Conservation (phyloP, 1,139 yeast species). For the Scheffersomyces quercinus region DNA sequence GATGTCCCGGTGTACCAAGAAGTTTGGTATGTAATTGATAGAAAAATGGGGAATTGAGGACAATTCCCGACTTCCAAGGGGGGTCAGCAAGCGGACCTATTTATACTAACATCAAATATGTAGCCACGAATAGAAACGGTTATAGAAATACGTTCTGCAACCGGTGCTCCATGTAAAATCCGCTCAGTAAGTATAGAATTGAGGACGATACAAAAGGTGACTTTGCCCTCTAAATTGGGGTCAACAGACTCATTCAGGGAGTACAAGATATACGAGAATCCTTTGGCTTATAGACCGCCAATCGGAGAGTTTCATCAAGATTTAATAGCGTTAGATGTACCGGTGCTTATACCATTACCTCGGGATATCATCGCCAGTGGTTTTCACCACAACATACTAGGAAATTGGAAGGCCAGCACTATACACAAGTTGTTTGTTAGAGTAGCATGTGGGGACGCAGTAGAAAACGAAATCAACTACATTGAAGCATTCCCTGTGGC, state of each 20-base stretch:
- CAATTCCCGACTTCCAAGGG: background rate
- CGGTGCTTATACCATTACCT: conserved; percentile 59
- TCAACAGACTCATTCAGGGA: conserved; percentile 40
- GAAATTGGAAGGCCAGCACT: conserved; percentile 42
- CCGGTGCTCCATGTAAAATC: conserved; percentile 39
- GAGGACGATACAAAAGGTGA: conserved; percentile 40
- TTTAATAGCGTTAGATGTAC: conserved; percentile 57
- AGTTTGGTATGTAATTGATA: conserved; percentile 41
- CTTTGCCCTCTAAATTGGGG: conserved; percentile 43
- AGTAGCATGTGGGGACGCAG: conserved; percentile 34
- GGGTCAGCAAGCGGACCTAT: background rate
- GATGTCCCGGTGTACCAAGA: conserved; percentile 66
- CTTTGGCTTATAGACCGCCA: conserved; percentile 38
- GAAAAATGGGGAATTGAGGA: conserved; percentile 12
- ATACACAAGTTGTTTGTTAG: conserved; percentile 36
- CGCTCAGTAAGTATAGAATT: conserved; percentile 40
- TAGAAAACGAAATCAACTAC: conserved; percentile 30
- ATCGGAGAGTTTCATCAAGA: conserved; percentile 36
- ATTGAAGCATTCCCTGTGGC: conserved; percentile 47
- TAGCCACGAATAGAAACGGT: conserved; percentile 48
- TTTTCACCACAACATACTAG: conserved; percentile 20
- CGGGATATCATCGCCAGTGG: conserved; percentile 52
- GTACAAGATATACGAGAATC: conserved; percentile 36
- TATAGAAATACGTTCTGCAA: conserved; percentile 38
- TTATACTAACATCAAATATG: conserved; percentile 3